A percentile compares a stretch with the other conserved stretches of the same genome.
Evolutionary conservation across 2,329 filamentous ascomycete species (phyloP).

Genomic region (Didymella pomorum): DNA sequence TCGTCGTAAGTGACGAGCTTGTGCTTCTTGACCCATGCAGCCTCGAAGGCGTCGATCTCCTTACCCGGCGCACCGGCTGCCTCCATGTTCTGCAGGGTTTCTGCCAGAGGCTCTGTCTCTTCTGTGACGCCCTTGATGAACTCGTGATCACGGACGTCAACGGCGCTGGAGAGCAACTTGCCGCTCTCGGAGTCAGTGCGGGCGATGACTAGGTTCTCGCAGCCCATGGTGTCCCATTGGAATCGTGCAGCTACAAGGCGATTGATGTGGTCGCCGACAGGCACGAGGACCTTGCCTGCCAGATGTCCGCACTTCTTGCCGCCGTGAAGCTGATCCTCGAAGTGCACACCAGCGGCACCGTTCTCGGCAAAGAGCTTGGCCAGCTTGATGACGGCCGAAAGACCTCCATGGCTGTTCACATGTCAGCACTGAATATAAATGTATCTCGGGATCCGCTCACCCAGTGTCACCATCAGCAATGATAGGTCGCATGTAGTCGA

Average conservation of each 20-base stretch:
- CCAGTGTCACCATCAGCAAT: conserved; percentile 95
- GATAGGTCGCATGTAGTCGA: conserved; percentile 93
- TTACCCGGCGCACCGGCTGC: conserved; percentile 74
- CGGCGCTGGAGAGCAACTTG: conserved; percentile 84
- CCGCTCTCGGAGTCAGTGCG: conserved; percentile 96
- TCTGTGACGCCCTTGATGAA: conserved; percentile 91
- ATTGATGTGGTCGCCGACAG: conserved; percentile 95
- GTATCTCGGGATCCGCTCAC: conserved; percentile 40
- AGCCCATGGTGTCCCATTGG: conserved; percentile 98
- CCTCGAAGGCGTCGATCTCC: conserved; percentile 87
- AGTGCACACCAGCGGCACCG: conserved; percentile 93
- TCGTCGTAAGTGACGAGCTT: conserved; percentile 92
- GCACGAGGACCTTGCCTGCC: conserved; percentile 94
- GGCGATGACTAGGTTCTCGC: conserved; percentile 92
- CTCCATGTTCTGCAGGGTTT: conserved; percentile 92
- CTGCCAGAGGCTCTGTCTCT: conserved; percentile 80
- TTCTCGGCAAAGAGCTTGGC: conserved; percentile 98
- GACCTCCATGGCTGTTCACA: conserved; percentile 76
- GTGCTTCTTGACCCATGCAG: conserved; percentile 85
- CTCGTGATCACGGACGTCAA: conserved; percentile 95
- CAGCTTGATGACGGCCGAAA: conserved; percentile 92
- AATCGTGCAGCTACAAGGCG: conserved; percentile 89
- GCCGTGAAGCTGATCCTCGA: conserved; percentile 96
- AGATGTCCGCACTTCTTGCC: conserved; percentile 98
- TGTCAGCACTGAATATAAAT: conserved; percentile 20